Conservation (phyloP, 176 grass and related monocot genomes). For the Oryza rufipogon region DNA sequence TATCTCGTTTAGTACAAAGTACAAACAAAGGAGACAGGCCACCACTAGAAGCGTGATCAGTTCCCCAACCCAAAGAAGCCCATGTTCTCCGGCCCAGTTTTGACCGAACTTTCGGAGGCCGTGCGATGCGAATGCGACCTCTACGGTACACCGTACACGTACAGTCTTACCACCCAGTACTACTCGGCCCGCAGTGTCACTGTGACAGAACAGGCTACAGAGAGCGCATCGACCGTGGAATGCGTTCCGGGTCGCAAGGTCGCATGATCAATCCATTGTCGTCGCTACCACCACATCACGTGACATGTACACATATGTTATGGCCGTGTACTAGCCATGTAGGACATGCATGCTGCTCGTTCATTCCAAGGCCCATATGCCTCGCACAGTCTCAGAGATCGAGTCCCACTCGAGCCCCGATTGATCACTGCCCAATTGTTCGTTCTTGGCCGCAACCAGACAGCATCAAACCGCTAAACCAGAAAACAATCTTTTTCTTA, state of each 20-base stretch:
- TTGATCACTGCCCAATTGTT: background rate
- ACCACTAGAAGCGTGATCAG: no score
- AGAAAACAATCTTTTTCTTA: no score
- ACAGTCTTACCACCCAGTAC: background rate
- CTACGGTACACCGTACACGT: background rate
- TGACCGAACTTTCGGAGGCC: background rate
- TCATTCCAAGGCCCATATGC: background rate
- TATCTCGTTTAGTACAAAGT: no score
- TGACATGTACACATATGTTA: background rate
- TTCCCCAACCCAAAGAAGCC: background rate
- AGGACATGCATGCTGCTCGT: background rate
- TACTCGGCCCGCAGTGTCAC: background rate
- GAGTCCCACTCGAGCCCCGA: background rate
- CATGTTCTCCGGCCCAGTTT: background rate
- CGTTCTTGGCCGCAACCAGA: background rate
- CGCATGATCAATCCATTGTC: background rate
- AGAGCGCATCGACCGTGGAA: background rate
- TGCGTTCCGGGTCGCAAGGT: background rate
- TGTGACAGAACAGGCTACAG: background rate
- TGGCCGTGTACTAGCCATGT: background rate
- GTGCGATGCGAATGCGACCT: background rate
- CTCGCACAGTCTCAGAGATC: no score
- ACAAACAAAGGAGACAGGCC: no score
- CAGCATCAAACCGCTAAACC: background rate
- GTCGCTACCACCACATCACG: background rate